phyloP scores from a whole-genome alignment of 2,329 filamentous ascomycete species.

The Colletotrichum musae region DNA sequence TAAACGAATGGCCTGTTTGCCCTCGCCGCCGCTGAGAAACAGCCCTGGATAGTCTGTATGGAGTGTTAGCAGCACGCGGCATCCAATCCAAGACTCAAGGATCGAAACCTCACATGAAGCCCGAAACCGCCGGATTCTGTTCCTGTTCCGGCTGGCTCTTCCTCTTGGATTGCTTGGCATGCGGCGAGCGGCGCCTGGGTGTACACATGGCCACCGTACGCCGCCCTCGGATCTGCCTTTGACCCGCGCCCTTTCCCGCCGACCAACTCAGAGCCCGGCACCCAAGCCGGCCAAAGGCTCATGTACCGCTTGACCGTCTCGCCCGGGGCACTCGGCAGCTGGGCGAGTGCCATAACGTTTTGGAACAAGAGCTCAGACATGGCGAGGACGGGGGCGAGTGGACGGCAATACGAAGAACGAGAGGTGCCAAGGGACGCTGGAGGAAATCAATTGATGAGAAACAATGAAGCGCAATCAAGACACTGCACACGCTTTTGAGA shows the following conservation, averaged over 20 bases:
- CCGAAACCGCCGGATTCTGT: conserved; percentile 45
- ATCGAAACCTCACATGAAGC: conserved; percentile 53
- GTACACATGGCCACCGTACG: conserved; percentile 56
- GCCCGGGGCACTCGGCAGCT: conserved; percentile 7
- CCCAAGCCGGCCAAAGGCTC: conserved; percentile 40
- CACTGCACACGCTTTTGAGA: conserved; percentile 11
- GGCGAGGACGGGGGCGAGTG: neutral
- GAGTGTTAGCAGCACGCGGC: conserved; percentile 11
- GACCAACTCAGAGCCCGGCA: conserved; percentile 35
- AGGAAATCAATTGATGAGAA: neutral
- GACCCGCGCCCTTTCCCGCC: conserved; percentile 32
- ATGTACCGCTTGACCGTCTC: conserved; percentile 32
- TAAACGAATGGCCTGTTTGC: conserved; percentile 68
- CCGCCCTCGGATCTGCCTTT: conserved; percentile 42
- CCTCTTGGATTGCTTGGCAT: conserved; percentile 49
- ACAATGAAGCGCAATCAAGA: neutral
- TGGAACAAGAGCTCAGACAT: conserved; percentile 35
- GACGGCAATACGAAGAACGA: neutral
- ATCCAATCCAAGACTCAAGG: neutral
- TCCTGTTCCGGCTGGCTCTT: conserved; percentile 19
- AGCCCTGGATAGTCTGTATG: conserved; percentile 67
- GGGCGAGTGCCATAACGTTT: conserved; percentile 35
- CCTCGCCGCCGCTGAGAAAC: conserved; percentile 64
- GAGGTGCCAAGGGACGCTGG: neutral
- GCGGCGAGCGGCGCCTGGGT: conserved; percentile 53